Evolutionary conservation across 177 flowering plant genomes (phyloP), one percentile per base, ranked within the genome.

Genomic region (Telopea speciosissima): DNA sequence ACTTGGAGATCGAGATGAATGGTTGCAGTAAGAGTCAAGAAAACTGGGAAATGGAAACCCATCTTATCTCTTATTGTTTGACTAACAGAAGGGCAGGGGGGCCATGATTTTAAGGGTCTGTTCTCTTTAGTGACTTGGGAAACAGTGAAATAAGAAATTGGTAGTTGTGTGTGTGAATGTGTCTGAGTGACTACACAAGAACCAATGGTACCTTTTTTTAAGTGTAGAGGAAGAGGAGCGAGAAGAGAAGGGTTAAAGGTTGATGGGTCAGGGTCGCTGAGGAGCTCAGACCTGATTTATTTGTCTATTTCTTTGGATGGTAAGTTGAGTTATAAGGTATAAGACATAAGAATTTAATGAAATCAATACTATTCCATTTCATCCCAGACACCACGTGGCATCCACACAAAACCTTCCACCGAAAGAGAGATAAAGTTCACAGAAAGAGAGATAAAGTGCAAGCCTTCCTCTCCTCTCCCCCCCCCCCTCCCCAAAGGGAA

Each of bases 221-320:
- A 74, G 65, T 63, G 72, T 73, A 62, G 24, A 49, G 63, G 44
- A 23, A 31, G 33, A 16, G 63, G 72, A 26, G 56, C 31, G 45
- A 60, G 56, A 31, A 58, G 28, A 58, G 28, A 56, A 49, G 63
- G 64, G 49, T 21, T 58, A 1, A 31, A 24, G 26, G 16, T 9
- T 23, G 56, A 9, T 10, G 65, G 26, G 60, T 54, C 52, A 68
- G 65, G 66, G 36, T 22, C 2, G 23, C 11, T 19, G 62, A 19
- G 62, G 10, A 14, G 22, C 25, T 63, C 24, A 61, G 66, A 60
- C 62, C 45, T 45, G 63, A 68, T 26, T 61, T 49, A 54, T 73
- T 68, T 73, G 76, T 68, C 72, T 63, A 73, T 63, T 73, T 42
- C 76, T 45, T 73, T 73, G 67, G 65, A 62, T 68, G 64, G 49